These are phyloP conservation scores for Byssoonygena ceratinophila DNA, from an alignment of 2,329 filamentous ascomycete genomes.

Conservation along the genomic window DNA sequence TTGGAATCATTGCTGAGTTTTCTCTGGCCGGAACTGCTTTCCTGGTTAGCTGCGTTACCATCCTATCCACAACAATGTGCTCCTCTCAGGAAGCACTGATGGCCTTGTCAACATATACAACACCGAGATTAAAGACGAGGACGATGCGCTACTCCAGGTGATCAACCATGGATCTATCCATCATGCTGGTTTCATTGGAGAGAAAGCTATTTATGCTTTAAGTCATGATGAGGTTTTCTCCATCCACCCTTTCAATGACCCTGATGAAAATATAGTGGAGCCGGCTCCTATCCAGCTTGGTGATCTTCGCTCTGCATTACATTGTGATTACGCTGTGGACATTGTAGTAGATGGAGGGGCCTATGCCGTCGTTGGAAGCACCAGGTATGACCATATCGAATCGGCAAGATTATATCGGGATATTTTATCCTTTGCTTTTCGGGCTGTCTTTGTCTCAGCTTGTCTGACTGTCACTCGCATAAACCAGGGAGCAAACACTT, in stretches of 20 bases:
- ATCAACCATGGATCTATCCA: conserved; percentile 55
- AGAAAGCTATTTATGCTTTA: conserved; percentile 45
- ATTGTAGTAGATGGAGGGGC: conserved; percentile 37
- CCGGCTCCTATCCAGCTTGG: conserved; percentile 43
- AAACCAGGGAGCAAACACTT: conserved; percentile 30
- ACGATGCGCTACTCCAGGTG: conserved; percentile 52
- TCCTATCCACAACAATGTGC: conserved; percentile 41
- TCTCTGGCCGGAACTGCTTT: conserved; percentile 1
- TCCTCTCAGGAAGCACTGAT: conserved; percentile 53
- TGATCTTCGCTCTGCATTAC: conserved; percentile 45
- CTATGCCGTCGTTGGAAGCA: conserved; percentile 41
- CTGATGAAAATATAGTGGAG: conserved; percentile 38
- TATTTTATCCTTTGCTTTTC: conserved; percentile 3
- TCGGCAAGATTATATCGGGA: neutral
- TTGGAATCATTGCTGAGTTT: neutral
- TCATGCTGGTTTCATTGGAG: conserved; percentile 49
- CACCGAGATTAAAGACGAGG: conserved; percentile 46
- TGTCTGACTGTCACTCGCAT: neutral
- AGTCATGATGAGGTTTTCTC: conserved; percentile 54
- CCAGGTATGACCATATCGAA: conserved; percentile 33
- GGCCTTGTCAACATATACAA: conserved; percentile 54
- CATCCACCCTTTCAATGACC: conserved; percentile 45
- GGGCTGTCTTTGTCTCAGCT: conserved; percentile 4
- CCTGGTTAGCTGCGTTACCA: conserved; percentile 40
- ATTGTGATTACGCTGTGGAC: conserved; percentile 51